A percentile compares a stretch with the other conserved stretches of the same genome.
Conservation (phyloP, 768 basidiomycete species). For the Basidioascus undulatus region DNA sequence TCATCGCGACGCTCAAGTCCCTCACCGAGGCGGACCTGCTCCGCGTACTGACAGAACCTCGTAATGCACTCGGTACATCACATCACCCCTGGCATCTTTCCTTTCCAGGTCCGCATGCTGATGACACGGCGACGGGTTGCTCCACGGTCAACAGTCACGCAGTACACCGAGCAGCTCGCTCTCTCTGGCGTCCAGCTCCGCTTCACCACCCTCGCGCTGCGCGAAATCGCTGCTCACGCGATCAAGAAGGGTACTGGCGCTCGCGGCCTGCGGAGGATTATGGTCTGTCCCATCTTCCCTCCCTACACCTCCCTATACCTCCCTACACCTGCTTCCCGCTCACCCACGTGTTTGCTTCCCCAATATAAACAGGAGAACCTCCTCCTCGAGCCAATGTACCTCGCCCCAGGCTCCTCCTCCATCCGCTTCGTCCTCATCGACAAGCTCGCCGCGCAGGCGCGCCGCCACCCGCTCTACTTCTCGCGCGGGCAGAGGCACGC, state of each 20-base stretch:
- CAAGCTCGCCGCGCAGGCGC: neutral
- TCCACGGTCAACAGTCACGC: too few relatives aligned
- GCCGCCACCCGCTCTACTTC: slow-evolving; percentile 2
- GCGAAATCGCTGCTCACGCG: slow-evolving; percentile 59
- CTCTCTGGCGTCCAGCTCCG: slow-evolving; percentile 12
- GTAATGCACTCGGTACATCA: slow-evolving; percentile 69
- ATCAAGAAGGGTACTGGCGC: slow-evolving; percentile 68
- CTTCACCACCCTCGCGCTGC: slow-evolving; percentile 57
- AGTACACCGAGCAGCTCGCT: slow-evolving; percentile 28
- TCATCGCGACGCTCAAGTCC: slow-evolving; percentile 60
- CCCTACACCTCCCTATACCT: neutral
- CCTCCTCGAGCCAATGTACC: slow-evolving; percentile 70
- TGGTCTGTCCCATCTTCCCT: slow-evolving; percentile 24
- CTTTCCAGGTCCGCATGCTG: neutral
- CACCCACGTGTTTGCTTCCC: too few relatives aligned
- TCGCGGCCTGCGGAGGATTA: slow-evolving; percentile 63
- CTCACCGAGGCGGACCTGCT: slow-evolving; percentile 60
- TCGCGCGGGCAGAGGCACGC: slow-evolving; percentile 14
- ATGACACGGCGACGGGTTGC: neutral
- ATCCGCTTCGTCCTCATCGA: slow-evolving; percentile 8
- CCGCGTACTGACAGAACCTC: slow-evolving; percentile 75
- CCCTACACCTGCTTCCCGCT: too few relatives aligned
- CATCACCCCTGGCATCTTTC: neutral
- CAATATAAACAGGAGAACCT: too few relatives aligned
- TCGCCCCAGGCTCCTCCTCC: slow-evolving; percentile 14